Percentiles rank a stretch among this genome's conserved stretches.
These are phyloP conservation scores for Eutrema yunnanense DNA, from an alignment of 345 rosid species.

Conservation along the genomic window DNA sequence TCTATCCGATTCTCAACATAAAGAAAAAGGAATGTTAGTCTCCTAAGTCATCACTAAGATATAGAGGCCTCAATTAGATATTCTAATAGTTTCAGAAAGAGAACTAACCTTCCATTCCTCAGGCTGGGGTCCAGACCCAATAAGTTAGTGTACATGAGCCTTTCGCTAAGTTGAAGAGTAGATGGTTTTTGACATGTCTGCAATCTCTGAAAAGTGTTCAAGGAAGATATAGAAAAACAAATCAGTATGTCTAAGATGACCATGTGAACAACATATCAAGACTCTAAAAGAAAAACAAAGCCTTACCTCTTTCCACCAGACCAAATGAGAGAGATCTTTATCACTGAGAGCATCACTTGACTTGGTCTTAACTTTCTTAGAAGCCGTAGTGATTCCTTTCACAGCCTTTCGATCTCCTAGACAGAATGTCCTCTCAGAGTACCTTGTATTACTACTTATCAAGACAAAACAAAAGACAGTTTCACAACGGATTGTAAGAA, in stretches of 20 bases:
- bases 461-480: background rate
- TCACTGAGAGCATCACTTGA: constrained; percentile 41
- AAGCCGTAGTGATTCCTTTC: constrained; percentile 39
- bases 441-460: constrained; percentile 29
- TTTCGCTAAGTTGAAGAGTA: constrained; percentile 54
- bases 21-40: background rate
- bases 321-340: constrained; percentile 61
- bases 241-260: no score
- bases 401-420: constrained; percentile 42
- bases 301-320: constrained; percentile 89
- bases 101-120: constrained; percentile 71
- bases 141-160: constrained; percentile 73
- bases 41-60: background rate
- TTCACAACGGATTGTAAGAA: background rate
- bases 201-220: constrained; percentile 52
- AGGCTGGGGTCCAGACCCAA: constrained; percentile 68
- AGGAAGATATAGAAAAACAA: background rate
- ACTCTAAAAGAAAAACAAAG: constrained; percentile 1
- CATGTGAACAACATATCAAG: background rate
- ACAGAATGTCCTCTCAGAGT: constrained; percentile 35
- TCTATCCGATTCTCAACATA: background rate
- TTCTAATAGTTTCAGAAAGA: background rate
- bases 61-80: background rate
- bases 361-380: constrained; percentile 45
- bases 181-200: constrained; percentile 81